phyloP scores from a whole-genome alignment of 2,329 filamentous ascomycete species.

The Pseudogymnoascus sp. region DNA sequence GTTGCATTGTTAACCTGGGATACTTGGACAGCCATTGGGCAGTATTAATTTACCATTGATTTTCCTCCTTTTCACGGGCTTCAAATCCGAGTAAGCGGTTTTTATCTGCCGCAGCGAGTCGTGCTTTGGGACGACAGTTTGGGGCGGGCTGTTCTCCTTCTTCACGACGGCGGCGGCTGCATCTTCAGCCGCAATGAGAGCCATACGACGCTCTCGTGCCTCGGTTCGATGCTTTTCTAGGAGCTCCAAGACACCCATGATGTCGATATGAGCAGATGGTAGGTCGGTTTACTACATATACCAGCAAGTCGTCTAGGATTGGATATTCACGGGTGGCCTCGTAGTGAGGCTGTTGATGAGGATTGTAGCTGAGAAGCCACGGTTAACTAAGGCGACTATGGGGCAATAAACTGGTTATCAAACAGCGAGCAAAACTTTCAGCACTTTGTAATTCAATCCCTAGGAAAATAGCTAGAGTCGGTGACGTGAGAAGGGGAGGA shows the following conservation, averaged over 20 bases:
- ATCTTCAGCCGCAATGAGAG: neutral
- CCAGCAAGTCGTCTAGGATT: neutral
- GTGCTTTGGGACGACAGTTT: neutral
- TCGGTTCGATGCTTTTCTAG: neutral
- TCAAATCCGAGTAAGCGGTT: neutral
- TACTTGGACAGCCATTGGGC: neutral
- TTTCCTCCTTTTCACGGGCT: neutral
- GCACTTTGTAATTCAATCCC: neutral
- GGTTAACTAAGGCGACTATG: neutral
- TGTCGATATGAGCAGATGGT: neutral
- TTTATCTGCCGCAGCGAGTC: neutral
- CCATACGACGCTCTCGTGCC: constrained; percentile 1
- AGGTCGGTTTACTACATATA: neutral
- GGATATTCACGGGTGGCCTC: neutral
- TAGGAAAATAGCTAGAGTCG: neutral
- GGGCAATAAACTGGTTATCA: neutral
- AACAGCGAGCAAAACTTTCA: neutral
- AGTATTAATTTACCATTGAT: neutral
- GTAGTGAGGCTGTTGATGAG: neutral
- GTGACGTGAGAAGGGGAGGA: neutral
- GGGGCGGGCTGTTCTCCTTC: neutral
- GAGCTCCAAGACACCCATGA: neutral
- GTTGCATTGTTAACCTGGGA: neutral
- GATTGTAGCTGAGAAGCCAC: neutral
- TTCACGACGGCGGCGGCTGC: neutral